A percentile compares a stretch with the other conserved stretches of the same genome.
These are phyloP conservation scores for Agastache rugosa DNA, from an alignment of 257 asterid genomes.

Conservation along the genomic window DNA sequence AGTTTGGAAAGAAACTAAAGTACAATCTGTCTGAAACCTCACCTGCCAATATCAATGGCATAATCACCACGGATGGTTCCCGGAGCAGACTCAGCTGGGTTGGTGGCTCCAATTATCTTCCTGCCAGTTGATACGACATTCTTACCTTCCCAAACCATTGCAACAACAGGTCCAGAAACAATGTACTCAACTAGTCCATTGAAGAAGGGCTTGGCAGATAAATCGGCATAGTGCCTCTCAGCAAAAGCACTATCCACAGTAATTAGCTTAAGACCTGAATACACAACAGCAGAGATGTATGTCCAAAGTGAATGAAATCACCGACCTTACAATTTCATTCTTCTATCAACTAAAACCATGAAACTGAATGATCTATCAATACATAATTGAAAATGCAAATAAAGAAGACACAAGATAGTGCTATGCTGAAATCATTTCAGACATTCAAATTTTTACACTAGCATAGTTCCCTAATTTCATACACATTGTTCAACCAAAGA, in stretches of 20 bases:
- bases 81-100: constrained; percentile 93
- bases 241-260: constrained; percentile 89
- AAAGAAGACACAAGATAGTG: neutral
- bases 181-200: constrained; percentile 86
- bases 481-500: neutral
- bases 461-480: neutral
- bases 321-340: neutral
- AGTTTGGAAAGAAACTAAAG: neutral
- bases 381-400: neutral
- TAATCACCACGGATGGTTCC: constrained; percentile 97
- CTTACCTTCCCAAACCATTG: constrained; percentile 99
- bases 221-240: constrained; percentile 92
- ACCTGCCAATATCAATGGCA: constrained; percentile 92
- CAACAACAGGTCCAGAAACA: constrained; percentile 93
- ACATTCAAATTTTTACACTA: neutral
- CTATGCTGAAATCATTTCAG: neutral
- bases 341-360: neutral
- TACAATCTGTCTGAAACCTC: neutral
- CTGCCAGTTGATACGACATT: constrained; percentile 88
- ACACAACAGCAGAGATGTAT: neutral
- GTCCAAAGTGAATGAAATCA: neutral
- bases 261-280: constrained; percentile 50
- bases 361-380: neutral
- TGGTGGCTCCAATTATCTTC: constrained; percentile 95
- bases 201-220: constrained; percentile 92